Evolutionary conservation across 371 early-diverging fungal genomes (phyloP).

Genomic region (Rhizoclosmatium hyalinum): DNA sequence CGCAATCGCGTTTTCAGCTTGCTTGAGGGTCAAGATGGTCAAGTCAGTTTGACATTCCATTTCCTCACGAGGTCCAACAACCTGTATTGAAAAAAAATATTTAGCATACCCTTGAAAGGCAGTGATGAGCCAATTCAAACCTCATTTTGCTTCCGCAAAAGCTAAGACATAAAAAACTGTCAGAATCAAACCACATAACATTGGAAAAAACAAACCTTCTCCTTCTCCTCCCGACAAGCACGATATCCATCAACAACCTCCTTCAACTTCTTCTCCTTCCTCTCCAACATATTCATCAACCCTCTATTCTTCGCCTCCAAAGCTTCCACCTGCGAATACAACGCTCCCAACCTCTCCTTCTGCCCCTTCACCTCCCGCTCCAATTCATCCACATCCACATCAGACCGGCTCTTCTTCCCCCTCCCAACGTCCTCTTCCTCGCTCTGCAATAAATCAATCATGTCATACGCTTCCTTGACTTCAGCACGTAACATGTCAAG

Average conservation of each 20-base stretch:
- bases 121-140: too few species aligned
- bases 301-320: not conserved
- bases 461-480: conserved; percentile 8
- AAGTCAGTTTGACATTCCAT: not conserved
- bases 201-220: not conserved
- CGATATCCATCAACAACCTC: not conserved
- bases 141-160: not conserved
- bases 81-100: not conserved
- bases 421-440: not conserved
- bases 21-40: not conserved
- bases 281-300: not conserved
- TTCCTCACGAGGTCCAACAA: not conserved
- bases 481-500: conserved; percentile 6
- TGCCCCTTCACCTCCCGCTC: not conserved
- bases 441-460: conserved; percentile 3
- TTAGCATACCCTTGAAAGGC: not conserved
- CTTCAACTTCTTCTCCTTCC: not conserved
- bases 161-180: not conserved
- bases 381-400: not conserved
- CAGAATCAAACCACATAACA: not conserved
- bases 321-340: conserved; percentile 5
- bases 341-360: not conserved
- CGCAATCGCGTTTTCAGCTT: conserved; percentile 7
- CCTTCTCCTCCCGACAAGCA: not conserved
- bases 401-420: not conserved